Percentiles rank a stretch among this genome's conserved stretches.
Evolutionary conservation across 768 basidiomycete genomes (phyloP).

Genomic region (Coprinopsis marcescibilis): DNA sequence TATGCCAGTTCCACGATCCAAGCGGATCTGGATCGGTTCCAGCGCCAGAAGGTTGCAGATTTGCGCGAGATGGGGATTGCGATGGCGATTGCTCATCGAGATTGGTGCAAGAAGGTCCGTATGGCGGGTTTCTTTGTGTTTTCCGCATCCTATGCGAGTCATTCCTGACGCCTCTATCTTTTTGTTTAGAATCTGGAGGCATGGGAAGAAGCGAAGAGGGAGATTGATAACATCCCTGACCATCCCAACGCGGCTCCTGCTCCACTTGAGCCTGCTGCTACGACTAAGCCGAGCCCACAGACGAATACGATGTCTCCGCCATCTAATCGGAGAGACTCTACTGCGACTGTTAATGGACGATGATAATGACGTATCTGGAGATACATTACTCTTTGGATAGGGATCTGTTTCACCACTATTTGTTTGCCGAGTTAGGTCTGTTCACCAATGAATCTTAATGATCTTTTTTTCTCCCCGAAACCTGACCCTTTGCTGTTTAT

Average conservation of each 20-base stretch:
- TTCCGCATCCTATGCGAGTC: background rate
- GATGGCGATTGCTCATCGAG: constrained; percentile 85
- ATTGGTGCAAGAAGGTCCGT: constrained; percentile 92
- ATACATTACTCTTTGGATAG: too few species aligned
- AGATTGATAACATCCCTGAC: constrained; percentile 84
- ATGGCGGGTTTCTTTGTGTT: background rate
- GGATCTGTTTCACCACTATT: too few species aligned
- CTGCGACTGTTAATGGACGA: constrained; percentile 65
- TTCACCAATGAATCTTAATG: too few species aligned
- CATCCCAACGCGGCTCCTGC: constrained; percentile 74
- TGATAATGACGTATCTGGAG: constrained; percentile 13
- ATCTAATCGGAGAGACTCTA: constrained; percentile 53
- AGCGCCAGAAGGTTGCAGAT: constrained; percentile 97
- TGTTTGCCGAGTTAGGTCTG: too few species aligned
- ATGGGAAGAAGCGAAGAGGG: constrained; percentile 94
- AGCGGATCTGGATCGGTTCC: constrained; percentile 95
- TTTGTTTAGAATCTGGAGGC: constrained; percentile 80
- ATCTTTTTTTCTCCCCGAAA: too few species aligned
- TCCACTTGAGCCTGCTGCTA: constrained; percentile 27
- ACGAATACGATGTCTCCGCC: constrained; percentile 26
- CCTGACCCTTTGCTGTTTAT: too few species aligned
- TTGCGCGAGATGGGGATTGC: constrained; percentile 88
- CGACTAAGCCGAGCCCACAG: constrained; percentile 19
- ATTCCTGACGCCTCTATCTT: constrained; percentile 12
- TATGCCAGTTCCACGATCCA: constrained; percentile 96